These are phyloP conservation scores for Exophiala viscosa DNA, from an alignment of 2,329 filamentous ascomycete genomes.

Conservation along the genomic window DNA sequence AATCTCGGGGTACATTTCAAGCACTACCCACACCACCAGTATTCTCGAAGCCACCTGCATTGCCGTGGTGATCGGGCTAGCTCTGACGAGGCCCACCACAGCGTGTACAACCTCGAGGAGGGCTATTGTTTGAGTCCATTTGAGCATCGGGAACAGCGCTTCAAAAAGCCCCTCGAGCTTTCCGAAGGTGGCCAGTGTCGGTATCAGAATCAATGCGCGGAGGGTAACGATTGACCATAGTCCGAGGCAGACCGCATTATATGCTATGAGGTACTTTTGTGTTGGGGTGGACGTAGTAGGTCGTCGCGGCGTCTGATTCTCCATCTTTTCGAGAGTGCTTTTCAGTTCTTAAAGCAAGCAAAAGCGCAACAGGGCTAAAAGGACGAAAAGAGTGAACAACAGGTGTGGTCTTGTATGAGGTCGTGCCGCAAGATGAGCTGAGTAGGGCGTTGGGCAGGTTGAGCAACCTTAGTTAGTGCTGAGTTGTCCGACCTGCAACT, in stretches of 20 bases:
- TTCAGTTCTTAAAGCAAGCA: no score
- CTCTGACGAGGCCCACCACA: conserved; percentile 73
- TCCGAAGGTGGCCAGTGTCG: conserved; percentile 50
- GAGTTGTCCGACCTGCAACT: no score
- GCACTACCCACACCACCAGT: conserved; percentile 83
- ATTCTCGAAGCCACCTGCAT: conserved; percentile 89
- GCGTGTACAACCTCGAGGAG: conserved; percentile 80
- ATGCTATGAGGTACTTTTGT: conserved; percentile 71
- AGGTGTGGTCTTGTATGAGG: no score
- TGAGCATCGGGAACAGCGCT: conserved; percentile 42
- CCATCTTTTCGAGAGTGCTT: background rate
- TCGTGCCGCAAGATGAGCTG: no score
- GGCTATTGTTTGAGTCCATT: conserved; percentile 77
- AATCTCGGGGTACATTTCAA: conserved; percentile 67
- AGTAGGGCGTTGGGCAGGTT: no score
- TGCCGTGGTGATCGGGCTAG: conserved; percentile 76
- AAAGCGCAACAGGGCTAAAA: no score
- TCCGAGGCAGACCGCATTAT: conserved; percentile 74
- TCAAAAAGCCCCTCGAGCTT: conserved; percentile 42
- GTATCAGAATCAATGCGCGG: conserved; percentile 58
- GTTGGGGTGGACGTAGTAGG: conserved; percentile 45
- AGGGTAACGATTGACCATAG: conserved; percentile 77
- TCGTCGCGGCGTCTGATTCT: background rate
- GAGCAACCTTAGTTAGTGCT: no score
- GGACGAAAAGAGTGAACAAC: no score